Evolutionary conservation across 306 rosid genomes (phyloP).

Genomic region (Citrullus mucosospermus): DNA sequence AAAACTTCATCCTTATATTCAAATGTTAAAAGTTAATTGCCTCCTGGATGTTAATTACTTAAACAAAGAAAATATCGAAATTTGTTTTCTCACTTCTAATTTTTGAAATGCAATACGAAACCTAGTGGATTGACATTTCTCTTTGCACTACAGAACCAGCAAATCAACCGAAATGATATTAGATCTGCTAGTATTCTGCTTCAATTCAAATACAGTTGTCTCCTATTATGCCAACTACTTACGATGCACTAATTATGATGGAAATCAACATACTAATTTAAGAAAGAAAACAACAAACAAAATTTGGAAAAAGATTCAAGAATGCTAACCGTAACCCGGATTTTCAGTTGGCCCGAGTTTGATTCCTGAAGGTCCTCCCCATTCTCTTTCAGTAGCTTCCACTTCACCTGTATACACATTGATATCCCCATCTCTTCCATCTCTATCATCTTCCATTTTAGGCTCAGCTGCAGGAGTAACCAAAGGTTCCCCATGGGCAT

Average conservation of each 20-base stretch:
- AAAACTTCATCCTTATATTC: neutral
- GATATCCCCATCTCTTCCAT: slow-evolving; percentile 31
- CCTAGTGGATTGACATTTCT: neutral
- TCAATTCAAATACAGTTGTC: neutral
- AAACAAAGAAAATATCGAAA: neutral
- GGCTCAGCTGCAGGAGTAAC: slow-evolving; percentile 26
- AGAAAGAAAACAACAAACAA: neutral
- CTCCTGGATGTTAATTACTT: neutral
- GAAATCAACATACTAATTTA: neutral
- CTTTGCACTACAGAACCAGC: neutral
- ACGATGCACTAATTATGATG: neutral
- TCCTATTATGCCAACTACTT: neutral
- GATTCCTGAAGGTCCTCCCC: slow-evolving; percentile 33
- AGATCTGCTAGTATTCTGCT: neutral
- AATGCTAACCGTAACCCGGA: slow-evolving; percentile 57
- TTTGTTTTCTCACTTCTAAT: neutral
- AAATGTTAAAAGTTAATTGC: neutral
- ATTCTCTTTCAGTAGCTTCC: slow-evolving; percentile 30
- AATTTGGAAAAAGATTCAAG: neutral
- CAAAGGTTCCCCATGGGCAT: slow-evolving; percentile 25
- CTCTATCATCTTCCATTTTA: slow-evolving; percentile 25
- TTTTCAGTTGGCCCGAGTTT: slow-evolving; percentile 59
- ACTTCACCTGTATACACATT: slow-evolving; percentile 24
- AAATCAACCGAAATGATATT: neutral
- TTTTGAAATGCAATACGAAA: neutral